A percentile compares a stretch with the other conserved stretches of the same genome.
phyloP scores from a whole-genome alignment of 805 yeast species.

The Kodamaea restingae region DNA sequence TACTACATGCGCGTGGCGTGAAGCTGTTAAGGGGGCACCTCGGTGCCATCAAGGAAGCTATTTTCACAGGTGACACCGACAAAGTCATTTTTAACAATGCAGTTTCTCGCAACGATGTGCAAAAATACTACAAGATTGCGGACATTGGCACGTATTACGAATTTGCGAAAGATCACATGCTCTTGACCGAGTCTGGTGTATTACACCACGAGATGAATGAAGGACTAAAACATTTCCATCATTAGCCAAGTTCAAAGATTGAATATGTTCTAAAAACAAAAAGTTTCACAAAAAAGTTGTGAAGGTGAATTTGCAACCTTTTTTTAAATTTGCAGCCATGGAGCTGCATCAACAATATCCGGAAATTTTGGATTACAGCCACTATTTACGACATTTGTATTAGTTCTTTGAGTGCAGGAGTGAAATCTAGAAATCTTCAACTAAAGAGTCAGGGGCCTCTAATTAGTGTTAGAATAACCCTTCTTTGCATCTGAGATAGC shows the following conservation, averaged over 20 bases:
- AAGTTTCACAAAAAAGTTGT: neutral
- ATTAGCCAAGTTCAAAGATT: no score
- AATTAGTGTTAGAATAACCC: no score
- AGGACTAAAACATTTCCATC: no score
- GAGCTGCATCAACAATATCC: no score
- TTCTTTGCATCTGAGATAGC: no score
- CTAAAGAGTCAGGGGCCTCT: no score
- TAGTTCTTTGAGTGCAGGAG: no score
- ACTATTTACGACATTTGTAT: no score
- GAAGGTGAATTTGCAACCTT: neutral
- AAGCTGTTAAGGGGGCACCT: conserved; percentile 1
- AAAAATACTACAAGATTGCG: conserved; percentile 1
- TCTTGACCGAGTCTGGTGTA: neutral
- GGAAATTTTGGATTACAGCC: no score
- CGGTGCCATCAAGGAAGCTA: conserved; percentile 1
- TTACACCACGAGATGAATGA: neutral
- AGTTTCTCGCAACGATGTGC: neutral
- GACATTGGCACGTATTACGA: conserved; percentile 1
- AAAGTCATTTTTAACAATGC: neutral
- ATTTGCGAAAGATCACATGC: neutral
- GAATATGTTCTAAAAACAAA: no score
- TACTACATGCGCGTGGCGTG: conserved; percentile 3
- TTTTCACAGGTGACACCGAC: neutral
- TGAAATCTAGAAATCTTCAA: no score
- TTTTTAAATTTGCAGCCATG: neutral